phyloP scores from a whole-genome alignment of 306 rosid genomes.

The Lotus japonicus region DNA sequence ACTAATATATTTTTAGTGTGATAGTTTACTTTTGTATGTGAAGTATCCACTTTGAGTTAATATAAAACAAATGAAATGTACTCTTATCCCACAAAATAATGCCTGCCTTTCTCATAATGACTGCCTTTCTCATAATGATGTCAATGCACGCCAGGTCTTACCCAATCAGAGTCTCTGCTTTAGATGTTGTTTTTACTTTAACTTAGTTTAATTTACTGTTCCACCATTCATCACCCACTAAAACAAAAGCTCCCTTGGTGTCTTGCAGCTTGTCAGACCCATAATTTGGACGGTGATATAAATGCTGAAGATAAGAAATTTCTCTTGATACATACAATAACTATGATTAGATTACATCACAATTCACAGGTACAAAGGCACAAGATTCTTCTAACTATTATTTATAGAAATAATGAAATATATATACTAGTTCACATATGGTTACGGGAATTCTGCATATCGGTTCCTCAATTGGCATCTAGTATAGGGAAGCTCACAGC shows the following conservation, averaged over 20 bases:
- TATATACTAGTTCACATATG: too few relatives aligned
- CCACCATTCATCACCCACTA: background rate
- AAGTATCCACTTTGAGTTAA: too few relatives aligned
- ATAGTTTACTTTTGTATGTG: too few relatives aligned
- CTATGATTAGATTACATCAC: background rate
- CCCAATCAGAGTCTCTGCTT: background rate
- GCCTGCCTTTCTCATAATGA: too few relatives aligned
- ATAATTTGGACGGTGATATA: conserved; percentile 27
- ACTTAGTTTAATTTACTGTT: background rate
- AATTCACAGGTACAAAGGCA: background rate
- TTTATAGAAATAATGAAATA: too few relatives aligned
- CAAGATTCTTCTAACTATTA: background rate
- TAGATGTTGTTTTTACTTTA: background rate
- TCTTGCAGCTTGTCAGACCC: conserved; percentile 15
- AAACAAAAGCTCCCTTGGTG: background rate
- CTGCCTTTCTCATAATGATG: background rate
- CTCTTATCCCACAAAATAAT: background rate
- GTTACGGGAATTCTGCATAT: too few relatives aligned
- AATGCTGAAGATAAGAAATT: conserved; percentile 6
- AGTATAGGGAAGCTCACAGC: background rate
- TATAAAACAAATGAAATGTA: too few relatives aligned
- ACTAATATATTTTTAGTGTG: too few relatives aligned
- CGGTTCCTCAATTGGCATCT: too few relatives aligned
- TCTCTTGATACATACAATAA: background rate
- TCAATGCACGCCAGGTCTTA: conserved; percentile 1